phyloP scores from a whole-genome alignment of 768 basidiomycete genomes.

The Amanita rubescens region DNA sequence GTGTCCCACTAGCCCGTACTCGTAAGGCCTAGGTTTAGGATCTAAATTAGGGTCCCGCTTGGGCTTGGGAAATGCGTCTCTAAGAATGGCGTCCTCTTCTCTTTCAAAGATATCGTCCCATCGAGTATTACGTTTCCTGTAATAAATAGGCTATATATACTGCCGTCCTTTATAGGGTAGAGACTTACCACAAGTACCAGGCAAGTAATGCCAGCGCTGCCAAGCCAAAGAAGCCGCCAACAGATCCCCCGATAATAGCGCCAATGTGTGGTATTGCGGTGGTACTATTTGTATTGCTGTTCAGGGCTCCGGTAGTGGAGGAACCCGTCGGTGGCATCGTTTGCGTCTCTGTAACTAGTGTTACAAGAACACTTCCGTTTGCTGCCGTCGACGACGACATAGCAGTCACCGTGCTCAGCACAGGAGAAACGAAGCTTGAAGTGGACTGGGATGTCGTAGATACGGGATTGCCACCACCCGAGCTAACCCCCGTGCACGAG shows the following conservation, averaged over 20 bases:
- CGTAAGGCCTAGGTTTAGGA: constrained; percentile 46
- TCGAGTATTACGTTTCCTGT: constrained; percentile 17
- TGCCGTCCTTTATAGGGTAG: constrained; percentile 3
- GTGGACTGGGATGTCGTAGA: constrained; percentile 2
- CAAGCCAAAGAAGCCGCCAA: constrained; percentile 20
- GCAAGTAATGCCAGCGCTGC: constrained; percentile 17
- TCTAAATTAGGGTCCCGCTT: constrained; percentile 6
- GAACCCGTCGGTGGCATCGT: constrained; percentile 1
- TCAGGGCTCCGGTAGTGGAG: neutral
- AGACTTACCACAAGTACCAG: constrained; percentile 20
- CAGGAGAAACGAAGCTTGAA: constrained; percentile 3
- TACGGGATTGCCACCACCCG: neutral
- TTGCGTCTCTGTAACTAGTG: constrained; percentile 6
- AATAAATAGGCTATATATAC: neutral
- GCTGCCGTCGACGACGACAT: constrained; percentile 8
- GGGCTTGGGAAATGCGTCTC: neutral
- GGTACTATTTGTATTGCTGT: neutral
- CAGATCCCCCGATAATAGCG: constrained; percentile 21
- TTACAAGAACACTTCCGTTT: constrained; percentile 4
- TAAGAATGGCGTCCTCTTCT: constrained; percentile 10
- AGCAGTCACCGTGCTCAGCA: constrained; percentile 7
- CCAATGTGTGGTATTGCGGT: constrained; percentile 11
- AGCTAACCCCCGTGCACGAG: constrained; percentile 12
- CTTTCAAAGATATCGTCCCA: constrained; percentile 21
- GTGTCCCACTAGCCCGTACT: constrained; percentile 56